Conservation (phyloP, 129 eudicot genomes). For the Rutidosis leptorrhynchoides region DNA sequence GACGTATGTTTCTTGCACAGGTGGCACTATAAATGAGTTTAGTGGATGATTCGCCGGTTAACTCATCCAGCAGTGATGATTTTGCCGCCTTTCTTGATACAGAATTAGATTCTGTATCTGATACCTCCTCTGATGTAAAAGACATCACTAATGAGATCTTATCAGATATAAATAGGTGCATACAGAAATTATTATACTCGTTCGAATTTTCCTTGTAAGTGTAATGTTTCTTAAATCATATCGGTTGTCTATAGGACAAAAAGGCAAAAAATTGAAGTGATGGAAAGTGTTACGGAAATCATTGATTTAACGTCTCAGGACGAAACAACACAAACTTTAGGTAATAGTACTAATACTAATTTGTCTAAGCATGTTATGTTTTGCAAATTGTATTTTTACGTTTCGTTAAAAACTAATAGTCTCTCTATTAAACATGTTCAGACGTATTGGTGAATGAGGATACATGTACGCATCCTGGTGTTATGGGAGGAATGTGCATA, state of each 20-base stretch:
- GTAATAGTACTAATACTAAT: slow-evolving; percentile 24
- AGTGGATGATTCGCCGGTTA: slow-evolving; percentile 38
- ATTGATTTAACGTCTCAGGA: slow-evolving; percentile 31
- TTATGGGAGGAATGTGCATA: slow-evolving; percentile 60
- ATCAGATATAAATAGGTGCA: slow-evolving; percentile 29
- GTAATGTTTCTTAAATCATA: background rate
- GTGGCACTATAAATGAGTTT: slow-evolving; percentile 42
- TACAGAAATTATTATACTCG: background rate
- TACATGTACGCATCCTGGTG: slow-evolving; percentile 69
- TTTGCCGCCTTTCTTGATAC: slow-evolving; percentile 50
- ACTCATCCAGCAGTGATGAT: slow-evolving; percentile 53
- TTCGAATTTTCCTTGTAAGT: background rate
- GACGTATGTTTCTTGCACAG: slow-evolving; percentile 13
- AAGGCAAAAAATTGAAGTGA: slow-evolving; percentile 51
- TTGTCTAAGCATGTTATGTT: background rate
- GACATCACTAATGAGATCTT: slow-evolving; percentile 28
- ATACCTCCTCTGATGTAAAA: slow-evolving; percentile 35
- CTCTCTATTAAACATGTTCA: slow-evolving; percentile 27
- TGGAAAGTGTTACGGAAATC: slow-evolving; percentile 25
- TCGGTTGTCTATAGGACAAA: slow-evolving; percentile 40
- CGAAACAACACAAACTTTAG: slow-evolving; percentile 25
- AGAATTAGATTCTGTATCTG: slow-evolving; percentile 45
- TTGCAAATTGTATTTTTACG: background rate
- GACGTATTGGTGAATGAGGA: slow-evolving; percentile 39
- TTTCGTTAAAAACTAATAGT: background rate